Conservation (phyloP, 2,329 filamentous ascomycete species). For the Alternaria sp. region DNA sequence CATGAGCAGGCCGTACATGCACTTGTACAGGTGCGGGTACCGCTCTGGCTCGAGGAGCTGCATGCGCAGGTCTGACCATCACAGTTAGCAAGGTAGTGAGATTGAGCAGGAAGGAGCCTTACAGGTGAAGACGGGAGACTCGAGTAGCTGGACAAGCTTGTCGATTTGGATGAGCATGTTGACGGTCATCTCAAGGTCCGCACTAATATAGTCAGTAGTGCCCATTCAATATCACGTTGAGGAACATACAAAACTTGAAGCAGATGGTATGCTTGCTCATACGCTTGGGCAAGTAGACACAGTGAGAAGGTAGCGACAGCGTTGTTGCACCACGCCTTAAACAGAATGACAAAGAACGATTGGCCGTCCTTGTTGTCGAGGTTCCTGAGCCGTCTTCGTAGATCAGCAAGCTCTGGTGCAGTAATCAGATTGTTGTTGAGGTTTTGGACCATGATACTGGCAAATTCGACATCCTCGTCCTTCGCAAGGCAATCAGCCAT, state of each 20-base stretch:
- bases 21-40: conserved; percentile 95
- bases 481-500: conserved; percentile 96
- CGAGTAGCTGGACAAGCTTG: conserved; percentile 93
- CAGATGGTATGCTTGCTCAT: conserved; percentile 96
- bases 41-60: conserved; percentile 95
- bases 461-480: conserved; percentile 97
- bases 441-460: conserved; percentile 99
- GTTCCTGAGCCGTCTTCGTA: conserved; percentile 88
- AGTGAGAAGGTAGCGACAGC: conserved; percentile 96
- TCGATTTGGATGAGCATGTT: conserved; percentile 99
- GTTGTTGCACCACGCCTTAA: conserved; percentile 98
- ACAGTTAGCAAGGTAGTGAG: conserved; percentile 14
- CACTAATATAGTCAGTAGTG: conserved; percentile 61
- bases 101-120: conserved; percentile 20
- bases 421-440: conserved; percentile 99
- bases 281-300: conserved; percentile 93
- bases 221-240: background rate
- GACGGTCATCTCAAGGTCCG: conserved; percentile 97
- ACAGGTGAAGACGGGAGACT: conserved; percentile 98
- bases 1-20: conserved; percentile 96
- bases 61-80: conserved; percentile 77
- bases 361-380: conserved; percentile 94
- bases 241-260: conserved; percentile 84
- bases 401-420: conserved; percentile 87
- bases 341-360: conserved; percentile 91